Evolutionary conservation across 345 rosid genomes (phyloP), one percentile per base, ranked within the genome.

Genomic region (Ceriops decandra): DNA sequence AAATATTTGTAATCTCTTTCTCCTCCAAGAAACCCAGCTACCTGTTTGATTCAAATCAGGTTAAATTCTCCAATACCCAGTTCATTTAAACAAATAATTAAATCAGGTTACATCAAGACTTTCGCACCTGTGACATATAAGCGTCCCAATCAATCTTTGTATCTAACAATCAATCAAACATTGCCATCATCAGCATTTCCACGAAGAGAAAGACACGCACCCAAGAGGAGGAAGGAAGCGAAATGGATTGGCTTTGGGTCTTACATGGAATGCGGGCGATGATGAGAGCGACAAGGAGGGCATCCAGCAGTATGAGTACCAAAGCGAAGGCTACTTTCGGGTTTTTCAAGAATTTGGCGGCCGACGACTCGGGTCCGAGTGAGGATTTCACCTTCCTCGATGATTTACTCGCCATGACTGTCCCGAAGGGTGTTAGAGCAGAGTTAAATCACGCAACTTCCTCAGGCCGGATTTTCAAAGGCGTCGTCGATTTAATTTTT

Each of bases 141-240:
- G 97, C 98, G 76, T 93, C 98, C 98, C 97, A 91, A 68, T 93
- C 98, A 76, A 93, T 93, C 89, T 91, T 93, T 62, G 96, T 93
- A 81, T 93, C 98, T 91, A 89, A 52, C 26, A 63, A 66, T 22
- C 6, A 58, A 62, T 32, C 51, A 74, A 66, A 16, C 1, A 20
- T 31, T 61, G 2, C 13, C 21, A 46, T 58, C 2, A 15, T 46
- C 19, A 59, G 52, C 24, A 11, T 24, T 1, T 46, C 9, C 16
- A 31, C 6, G 49, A 46, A n/a, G 2, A 68, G 11, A 47, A 9
- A 56, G 8, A 33, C 9, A 33, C 26, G 26, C 36, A 7, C 8
- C 36, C 4, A 46, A 11, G n/a, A 20, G 51, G 28, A 20, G 24
- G 27, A 31, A 20, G 24, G 27, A 31, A 26, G 15, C 17, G 26